Evolutionary conservation across 768 basidiomycete species (phyloP).

Genomic region (Leccinum variicolor): DNA sequence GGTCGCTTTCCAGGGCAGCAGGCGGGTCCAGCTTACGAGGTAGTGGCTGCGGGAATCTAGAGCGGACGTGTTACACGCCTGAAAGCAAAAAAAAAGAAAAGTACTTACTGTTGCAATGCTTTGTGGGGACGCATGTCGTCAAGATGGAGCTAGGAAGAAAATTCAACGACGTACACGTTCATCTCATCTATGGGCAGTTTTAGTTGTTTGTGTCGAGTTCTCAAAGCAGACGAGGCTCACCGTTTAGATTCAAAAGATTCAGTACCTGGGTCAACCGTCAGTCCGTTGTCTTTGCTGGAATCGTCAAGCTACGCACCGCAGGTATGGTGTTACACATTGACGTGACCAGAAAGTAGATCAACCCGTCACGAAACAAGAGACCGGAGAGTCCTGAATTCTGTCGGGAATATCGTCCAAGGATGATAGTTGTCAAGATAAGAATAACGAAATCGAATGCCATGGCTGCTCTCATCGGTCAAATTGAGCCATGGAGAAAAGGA

Average conservation of each 20-base stretch:
- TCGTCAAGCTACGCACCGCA: slow-evolving; percentile 46
- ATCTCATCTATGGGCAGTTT: slow-evolving; percentile 18
- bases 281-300: not conserved
- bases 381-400: slow-evolving; percentile 60
- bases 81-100: not conserved
- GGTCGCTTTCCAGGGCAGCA: not conserved
- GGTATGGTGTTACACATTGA: slow-evolving; percentile 66
- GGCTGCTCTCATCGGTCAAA: slow-evolving; percentile 35
- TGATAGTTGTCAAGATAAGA: slow-evolving; percentile 50
- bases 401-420: slow-evolving; percentile 42
- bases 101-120: slow-evolving; percentile 24
- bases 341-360: slow-evolving; percentile 65
- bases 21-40: slow-evolving; percentile 44
- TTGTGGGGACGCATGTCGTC: not conserved
- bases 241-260: slow-evolving; percentile 25
- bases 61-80: not conserved
- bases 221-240: slow-evolving; percentile 8
- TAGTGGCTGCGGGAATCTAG: slow-evolving; percentile 63
- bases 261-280: slow-evolving; percentile 17
- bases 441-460: slow-evolving; percentile 69
- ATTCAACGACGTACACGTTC: slow-evolving; percentile 20
- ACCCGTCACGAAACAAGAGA: slow-evolving; percentile 69
- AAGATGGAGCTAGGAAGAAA: not conserved
- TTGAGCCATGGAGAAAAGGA: not conserved
- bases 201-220: not conserved